These are phyloP conservation scores for Cryptococcus sp. DNA, from an alignment of 1,284 basidiomycete genomes.

Conservation along the genomic window DNA sequence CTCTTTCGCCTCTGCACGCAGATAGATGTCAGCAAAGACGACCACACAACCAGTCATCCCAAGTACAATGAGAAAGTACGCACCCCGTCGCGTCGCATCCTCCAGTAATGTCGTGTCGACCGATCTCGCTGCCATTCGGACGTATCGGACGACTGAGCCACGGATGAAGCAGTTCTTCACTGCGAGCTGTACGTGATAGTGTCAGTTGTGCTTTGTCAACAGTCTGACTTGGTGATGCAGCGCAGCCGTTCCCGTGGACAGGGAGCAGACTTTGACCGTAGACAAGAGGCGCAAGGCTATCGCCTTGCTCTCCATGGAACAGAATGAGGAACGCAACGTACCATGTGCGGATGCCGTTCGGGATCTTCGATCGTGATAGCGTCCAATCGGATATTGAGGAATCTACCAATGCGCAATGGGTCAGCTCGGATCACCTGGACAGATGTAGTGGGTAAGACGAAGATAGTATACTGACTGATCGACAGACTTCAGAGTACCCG, in stretches of 20 bases:
- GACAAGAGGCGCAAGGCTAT: background rate
- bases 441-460: background rate
- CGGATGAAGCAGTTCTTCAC: constrained; percentile 99
- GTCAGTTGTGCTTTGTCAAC: background rate
- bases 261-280: background rate
- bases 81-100: constrained; percentile 94
- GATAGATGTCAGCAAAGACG: constrained; percentile 10
- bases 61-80: constrained; percentile 23
- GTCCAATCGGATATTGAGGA: constrained; percentile 95
- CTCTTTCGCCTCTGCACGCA: constrained; percentile 41
- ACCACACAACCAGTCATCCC: no score
- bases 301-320: background rate
- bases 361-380: constrained; percentile 92
- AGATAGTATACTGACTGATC: constrained; percentile 74
- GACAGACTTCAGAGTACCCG: constrained; percentile 93
- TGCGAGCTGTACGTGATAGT: constrained; percentile 71
- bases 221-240: background rate
- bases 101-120: constrained; percentile 96
- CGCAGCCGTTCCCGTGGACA: no score
- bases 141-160: constrained; percentile 96
- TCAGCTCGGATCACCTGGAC: background rate
- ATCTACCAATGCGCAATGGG: constrained; percentile 59
- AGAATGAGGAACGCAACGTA: constrained; percentile 51
- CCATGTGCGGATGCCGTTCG: constrained; percentile 96
- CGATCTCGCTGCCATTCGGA: constrained; percentile 86